Conservation (phyloP, 768 basidiomycete species). For the Tylopilus intermedius region DNA sequence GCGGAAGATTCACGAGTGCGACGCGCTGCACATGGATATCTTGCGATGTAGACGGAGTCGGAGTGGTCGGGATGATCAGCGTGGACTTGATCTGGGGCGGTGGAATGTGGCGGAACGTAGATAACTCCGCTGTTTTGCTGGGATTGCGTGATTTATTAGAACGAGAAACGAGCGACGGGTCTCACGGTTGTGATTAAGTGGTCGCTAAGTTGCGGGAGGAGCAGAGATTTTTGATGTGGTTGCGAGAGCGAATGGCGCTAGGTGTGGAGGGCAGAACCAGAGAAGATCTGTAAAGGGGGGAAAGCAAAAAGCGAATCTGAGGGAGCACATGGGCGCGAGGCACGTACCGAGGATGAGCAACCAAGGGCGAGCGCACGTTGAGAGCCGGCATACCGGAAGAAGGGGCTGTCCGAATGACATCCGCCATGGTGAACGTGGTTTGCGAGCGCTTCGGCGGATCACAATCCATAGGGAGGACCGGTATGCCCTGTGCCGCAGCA, state of each 20-base stretch:
- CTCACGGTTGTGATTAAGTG: slow-evolving; percentile 6
- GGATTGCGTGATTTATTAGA: slow-evolving; percentile 12
- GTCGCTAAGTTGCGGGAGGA: neutral
- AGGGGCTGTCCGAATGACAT: slow-evolving; percentile 11
- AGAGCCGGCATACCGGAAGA: slow-evolving; percentile 13
- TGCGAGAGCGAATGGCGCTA: neutral
- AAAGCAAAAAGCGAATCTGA: slow-evolving; percentile 24
- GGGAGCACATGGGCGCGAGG: slow-evolving; percentile 24
- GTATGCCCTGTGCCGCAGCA: slow-evolving; percentile 21
- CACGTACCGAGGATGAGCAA: slow-evolving; percentile 16
- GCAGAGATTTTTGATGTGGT: neutral
- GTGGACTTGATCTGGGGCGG: slow-evolving; percentile 19
- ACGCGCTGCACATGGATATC: slow-evolving; percentile 28
- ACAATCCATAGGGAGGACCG: slow-evolving; percentile 6
- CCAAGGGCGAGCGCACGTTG: slow-evolving; percentile 3
- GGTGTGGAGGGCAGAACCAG: slow-evolving; percentile 19
- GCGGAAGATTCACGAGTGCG: slow-evolving; percentile 29
- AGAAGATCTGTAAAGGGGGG: slow-evolving; percentile 24
- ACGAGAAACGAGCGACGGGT: neutral
- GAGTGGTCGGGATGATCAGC: slow-evolving; percentile 24
- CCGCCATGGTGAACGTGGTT: slow-evolving; percentile 18
- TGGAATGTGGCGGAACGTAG: slow-evolving; percentile 16
- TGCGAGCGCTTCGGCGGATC: slow-evolving; percentile 20
- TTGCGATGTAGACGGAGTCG: slow-evolving; percentile 30
- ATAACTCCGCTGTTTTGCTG: slow-evolving; percentile 18